Conservation (phyloP, 1,139 yeast genomes). For the Nadsonia commutata region DNA sequence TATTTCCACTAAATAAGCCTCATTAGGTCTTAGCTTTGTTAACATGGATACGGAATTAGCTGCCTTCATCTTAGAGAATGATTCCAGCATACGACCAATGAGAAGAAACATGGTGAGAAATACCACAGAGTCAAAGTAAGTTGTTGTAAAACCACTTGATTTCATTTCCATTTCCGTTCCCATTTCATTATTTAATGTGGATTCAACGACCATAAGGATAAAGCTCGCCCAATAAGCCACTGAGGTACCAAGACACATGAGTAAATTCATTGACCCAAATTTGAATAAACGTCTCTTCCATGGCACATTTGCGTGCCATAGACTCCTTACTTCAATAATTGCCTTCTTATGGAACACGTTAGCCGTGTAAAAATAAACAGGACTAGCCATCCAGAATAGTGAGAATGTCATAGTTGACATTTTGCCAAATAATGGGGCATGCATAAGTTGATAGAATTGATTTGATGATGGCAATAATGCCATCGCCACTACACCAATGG, state of each 20-base stretch:
- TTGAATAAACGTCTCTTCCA: slow-evolving; percentile 43
- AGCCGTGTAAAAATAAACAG: slow-evolving; percentile 62
- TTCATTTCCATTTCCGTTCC: slow-evolving; percentile 7
- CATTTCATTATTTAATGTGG: slow-evolving; percentile 22
- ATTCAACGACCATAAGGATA: slow-evolving; percentile 37
- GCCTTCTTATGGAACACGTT: slow-evolving; percentile 61
- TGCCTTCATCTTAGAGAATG: slow-evolving; percentile 50
- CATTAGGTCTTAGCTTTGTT: slow-evolving; percentile 34
- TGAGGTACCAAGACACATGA: slow-evolving; percentile 59
- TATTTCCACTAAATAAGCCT: slow-evolving; percentile 35
- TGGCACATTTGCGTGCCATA: slow-evolving; percentile 44
- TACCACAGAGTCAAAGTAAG: slow-evolving; percentile 68
- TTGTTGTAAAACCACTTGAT: slow-evolving; percentile 36
- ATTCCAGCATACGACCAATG: slow-evolving; percentile 55
- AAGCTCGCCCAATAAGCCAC: slow-evolving; percentile 60
- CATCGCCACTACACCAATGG: slow-evolving; percentile 59
- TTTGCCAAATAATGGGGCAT: slow-evolving; percentile 27
- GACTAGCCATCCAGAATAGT: slow-evolving; percentile 48
- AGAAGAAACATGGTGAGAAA: slow-evolving; percentile 56
- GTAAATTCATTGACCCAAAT: slow-evolving; percentile 66
- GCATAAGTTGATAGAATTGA: slow-evolving; percentile 40
- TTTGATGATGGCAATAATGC: slow-evolving; percentile 36
- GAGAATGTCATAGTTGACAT: slow-evolving; percentile 55
- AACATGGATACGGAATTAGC: slow-evolving; percentile 49
- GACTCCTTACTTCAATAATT: slow-evolving; percentile 36